Evolutionary conservation across 1,284 basidiomycete genomes (phyloP), one percentile per base, ranked within the genome.

Genomic region (Mycena citricolor): DNA sequence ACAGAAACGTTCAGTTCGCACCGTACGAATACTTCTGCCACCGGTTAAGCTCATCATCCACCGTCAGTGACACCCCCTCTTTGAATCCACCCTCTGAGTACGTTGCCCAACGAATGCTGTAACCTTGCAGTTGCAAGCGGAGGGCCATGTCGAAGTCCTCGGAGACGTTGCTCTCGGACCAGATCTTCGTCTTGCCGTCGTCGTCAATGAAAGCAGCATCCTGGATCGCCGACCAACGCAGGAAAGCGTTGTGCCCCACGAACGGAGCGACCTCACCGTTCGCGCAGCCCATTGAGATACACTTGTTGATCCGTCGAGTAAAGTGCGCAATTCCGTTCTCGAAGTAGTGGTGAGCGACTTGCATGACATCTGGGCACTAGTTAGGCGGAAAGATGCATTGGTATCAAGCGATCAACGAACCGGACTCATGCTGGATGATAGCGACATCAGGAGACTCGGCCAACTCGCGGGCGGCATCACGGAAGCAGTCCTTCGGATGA

Each of bases 1-100:
- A 48, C 49, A 45, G 49, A 46, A 55, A 53, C 36, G 26, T 54
- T 34, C 24, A 59, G 19, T 40, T 62, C 70, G 49, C 60, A 86
- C 89, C 88, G 60, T 86, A 92, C 0, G 86, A 74, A 57, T 92
- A 93, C 60, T 93, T 93, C 54, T 91, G 86, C 90, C 90, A 93
- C 3, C 90, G 66, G 54, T 90, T 90, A 3, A 88, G 66, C 58
- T 88, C 86, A 57, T 90, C 88, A 34, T 89, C 86, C 47, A 79
- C 79, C 0, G 84, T 86, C 8, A 94, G 70, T 0, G 84, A 88
- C n/a, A 94, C 90, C 54, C 90, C 90, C 58, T 94, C 90, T 63
- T 88, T 83, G 70, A 92, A 94, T 0, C 77, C 85, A 26, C 86
- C 79, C 32, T 86, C 76, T 0, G 79, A 83, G 62, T 93, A 93